A percentile compares a stretch with the other conserved stretches of the same genome.
Evolutionary conservation across 495 filamentous ascomycete species (phyloP).

Genomic region (Penicillium soppii): DNA sequence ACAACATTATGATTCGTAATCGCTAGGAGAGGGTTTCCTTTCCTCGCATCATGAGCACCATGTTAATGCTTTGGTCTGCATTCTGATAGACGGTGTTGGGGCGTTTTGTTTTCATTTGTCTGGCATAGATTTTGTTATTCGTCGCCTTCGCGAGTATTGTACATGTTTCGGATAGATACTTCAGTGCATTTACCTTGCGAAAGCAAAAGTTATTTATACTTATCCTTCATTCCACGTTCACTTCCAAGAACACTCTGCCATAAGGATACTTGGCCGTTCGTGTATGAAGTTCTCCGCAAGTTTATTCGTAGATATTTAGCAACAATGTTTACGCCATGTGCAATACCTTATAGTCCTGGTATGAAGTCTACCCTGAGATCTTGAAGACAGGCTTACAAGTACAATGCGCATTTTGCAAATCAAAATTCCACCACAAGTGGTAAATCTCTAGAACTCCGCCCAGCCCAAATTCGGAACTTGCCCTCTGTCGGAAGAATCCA

Average conservation of each 20-base stretch:
- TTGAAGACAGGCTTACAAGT: too few relatives aligned
- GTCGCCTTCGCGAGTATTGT: constrained; percentile 4
- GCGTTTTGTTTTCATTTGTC: constrained; percentile 10
- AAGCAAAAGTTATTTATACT: constrained; percentile 8
- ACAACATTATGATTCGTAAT: constrained; percentile 25
- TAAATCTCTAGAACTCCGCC: constrained; percentile 59
- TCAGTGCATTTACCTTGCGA: constrained; percentile 5
- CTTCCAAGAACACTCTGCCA: background rate
- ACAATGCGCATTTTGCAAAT: too few relatives aligned
- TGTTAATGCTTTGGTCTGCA: constrained; percentile 22
- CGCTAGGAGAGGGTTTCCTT: constrained; percentile 10
- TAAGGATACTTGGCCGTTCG: too few relatives aligned
- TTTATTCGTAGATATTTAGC: background rate
- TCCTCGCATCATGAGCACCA: constrained; percentile 24
- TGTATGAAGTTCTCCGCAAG: too few relatives aligned
- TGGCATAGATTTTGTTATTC: constrained; percentile 4
- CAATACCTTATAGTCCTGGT: too few relatives aligned
- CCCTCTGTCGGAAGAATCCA: constrained; percentile 71
- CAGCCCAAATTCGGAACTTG: constrained; percentile 58
- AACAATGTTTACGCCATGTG: too few relatives aligned
- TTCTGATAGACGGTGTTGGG: constrained; percentile 30
- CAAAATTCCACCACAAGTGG: constrained; percentile 40
- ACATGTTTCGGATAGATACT: constrained; percentile 9
- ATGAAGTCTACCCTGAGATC: too few relatives aligned
- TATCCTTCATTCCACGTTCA: background rate